Base-by-base conservation (phyloP, 139 green algal species). In the Auxenochlorella pyrenoidosa region DNA sequence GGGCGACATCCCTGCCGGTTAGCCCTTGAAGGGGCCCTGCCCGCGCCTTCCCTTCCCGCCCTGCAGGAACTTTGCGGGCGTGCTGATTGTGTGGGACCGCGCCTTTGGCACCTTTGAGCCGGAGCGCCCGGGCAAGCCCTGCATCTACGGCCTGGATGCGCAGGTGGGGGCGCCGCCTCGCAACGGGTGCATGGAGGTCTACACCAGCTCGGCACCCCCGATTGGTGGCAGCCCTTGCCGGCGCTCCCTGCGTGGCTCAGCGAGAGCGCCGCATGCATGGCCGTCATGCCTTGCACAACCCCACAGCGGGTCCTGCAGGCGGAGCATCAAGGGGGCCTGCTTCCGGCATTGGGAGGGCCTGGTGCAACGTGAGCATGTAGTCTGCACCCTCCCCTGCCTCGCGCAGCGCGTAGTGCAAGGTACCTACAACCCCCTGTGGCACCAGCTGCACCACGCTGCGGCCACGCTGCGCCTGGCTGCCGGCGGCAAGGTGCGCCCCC, bases 31-130 rank as follows among this genome's bases (percentile, higher is more conserved):
- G n/a, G n/a, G n/a, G n/a, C n/a, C n/a, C n/a, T n/a, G n/a, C n/a
- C n/a, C n/a, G n/a, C n/a, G n/a, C n/a, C n/a, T n/a, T n/a, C 40
- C 3, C 72, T 16, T 58, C 38, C 38, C 2, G 0, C 19, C 22
- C 30, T 18, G 83, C 83, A 84, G 85, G 60, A 88, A 88, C 44
- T 86, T 77, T 47, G 68, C 40, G 26, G 88, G 85, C 15, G 47
- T 91, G 44, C 47, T 91, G 15, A 91, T 91, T 47, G 40, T 91
- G 0, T 91, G 88, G 88, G 88, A 91, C 85, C 86, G 88, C 12
- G 18, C 88, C 78, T 88, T 90, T 82, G 88, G 85, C 30, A 91
- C 88, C 13, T 91, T 90, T 51, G 77, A 85, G 59, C 79, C 66
- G 16, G 85, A 91, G 79, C n/a, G 36, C 15, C 2, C 3, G 18